phyloP scores from a whole-genome alignment of 768 basidiomycete species.

The Dacryopinax spathularia region DNA sequence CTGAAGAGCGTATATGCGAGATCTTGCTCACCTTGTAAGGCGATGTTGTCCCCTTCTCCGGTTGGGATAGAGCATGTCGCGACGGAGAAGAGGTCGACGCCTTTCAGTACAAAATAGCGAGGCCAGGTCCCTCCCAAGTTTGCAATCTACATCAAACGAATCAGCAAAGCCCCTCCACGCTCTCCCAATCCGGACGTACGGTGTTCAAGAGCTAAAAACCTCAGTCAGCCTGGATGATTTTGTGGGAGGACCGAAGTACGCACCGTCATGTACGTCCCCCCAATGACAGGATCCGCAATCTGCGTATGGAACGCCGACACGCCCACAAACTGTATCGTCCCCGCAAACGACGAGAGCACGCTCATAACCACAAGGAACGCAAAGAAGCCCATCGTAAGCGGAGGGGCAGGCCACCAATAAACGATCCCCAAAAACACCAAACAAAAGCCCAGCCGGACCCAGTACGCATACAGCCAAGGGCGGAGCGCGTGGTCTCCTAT shows the following conservation, averaged over 20 bases:
- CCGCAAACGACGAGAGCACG: constrained; percentile 70
- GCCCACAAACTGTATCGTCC: constrained; percentile 97
- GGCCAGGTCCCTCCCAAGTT: constrained; percentile 99
- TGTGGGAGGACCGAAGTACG: constrained; percentile 19
- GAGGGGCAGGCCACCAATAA: constrained; percentile 66
- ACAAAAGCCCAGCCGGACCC: constrained; percentile 68
- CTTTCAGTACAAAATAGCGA: constrained; percentile 88
- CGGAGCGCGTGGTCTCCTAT: constrained; percentile 61
- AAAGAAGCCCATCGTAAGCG: constrained; percentile 65
- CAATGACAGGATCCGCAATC: constrained; percentile 90
- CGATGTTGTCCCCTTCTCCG: constrained; percentile 13
- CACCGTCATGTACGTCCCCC: constrained; percentile 99
- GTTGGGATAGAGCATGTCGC: constrained; percentile 68
- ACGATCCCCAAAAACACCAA: constrained; percentile 62
- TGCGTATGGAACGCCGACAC: constrained; percentile 98
- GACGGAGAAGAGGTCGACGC: constrained; percentile 75
- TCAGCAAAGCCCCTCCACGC: background rate
- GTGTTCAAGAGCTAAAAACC: constrained; percentile 70
- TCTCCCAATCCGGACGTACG: constrained; percentile 27
- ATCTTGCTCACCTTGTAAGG: constrained; percentile 31
- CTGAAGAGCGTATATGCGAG: constrained; percentile 26
- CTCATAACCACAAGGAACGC: constrained; percentile 65
- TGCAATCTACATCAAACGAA: constrained; percentile 23
- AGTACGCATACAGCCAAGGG: constrained; percentile 85
- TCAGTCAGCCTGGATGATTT: constrained; percentile 6